Percentiles rank a stretch among this genome's conserved stretches.
Evolutionary conservation across 2,329 filamentous ascomycete species (phyloP).

Genomic region (Trichoderma cornu-damae): DNA sequence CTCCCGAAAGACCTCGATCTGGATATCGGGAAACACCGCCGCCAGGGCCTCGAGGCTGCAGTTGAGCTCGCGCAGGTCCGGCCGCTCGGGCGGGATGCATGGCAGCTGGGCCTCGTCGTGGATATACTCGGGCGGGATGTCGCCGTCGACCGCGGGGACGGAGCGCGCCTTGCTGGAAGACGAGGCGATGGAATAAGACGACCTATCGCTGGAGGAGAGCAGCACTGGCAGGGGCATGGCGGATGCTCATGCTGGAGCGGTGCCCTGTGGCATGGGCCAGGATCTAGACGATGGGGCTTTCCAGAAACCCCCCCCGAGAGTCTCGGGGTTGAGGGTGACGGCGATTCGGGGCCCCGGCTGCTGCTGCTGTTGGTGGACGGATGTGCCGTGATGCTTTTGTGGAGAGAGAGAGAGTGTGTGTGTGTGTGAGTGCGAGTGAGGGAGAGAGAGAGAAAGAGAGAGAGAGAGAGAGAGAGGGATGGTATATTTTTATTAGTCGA

Average conservation of each 20-base stretch:
- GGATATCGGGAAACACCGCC: slow-evolving; percentile 72
- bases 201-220: slow-evolving; percentile 40
- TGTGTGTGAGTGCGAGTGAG: too few relatives aligned
- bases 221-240: slow-evolving; percentile 48
- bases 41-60: slow-evolving; percentile 61
- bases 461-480: background rate
- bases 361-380: background rate
- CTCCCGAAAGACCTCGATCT: slow-evolving; percentile 76
- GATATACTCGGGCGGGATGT: slow-evolving; percentile 44
- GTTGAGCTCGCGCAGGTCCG: slow-evolving; percentile 66
- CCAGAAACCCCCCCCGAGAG: background rate
- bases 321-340: background rate
- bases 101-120: slow-evolving; percentile 51
- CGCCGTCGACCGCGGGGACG: slow-evolving; percentile 24
- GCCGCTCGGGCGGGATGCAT: slow-evolving; percentile 45
- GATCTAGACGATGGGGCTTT: background rate
- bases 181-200: slow-evolving; percentile 27
- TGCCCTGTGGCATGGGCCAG: slow-evolving; percentile 16
- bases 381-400: too few relatives aligned
- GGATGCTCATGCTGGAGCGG: slow-evolving; percentile 33
- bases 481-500: background rate
- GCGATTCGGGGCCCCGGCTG: too few relatives aligned
- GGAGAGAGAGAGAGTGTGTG: too few relatives aligned
- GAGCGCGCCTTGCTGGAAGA: slow-evolving; percentile 23
- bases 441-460: background rate